phyloP scores from a whole-genome alignment of 805 yeast species.

The Saccharomycopsis sp. region DNA sequence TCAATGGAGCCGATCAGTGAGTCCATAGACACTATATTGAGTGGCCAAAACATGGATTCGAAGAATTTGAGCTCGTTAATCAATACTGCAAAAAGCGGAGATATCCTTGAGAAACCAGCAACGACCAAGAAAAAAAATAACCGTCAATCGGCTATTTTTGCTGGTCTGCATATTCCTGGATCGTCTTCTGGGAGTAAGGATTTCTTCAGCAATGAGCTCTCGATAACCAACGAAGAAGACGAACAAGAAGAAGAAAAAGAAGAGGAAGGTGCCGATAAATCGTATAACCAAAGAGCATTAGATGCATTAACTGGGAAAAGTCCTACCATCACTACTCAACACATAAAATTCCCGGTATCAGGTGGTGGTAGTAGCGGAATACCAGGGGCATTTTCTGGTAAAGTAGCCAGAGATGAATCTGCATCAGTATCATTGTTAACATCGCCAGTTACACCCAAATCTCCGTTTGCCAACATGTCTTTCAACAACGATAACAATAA shows the following conservation, averaged over 20 bases:
- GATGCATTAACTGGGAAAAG: conserved; percentile 13
- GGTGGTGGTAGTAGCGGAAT: background rate
- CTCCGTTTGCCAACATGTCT: conserved; percentile 12
- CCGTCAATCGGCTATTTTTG: conserved; percentile 4
- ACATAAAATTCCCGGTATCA: background rate
- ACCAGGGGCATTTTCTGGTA: background rate
- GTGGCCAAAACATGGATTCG: background rate
- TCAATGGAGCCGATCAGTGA: conserved; percentile 1
- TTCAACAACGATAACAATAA: conserved; percentile 4
- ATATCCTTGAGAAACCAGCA: background rate
- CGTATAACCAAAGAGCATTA: conserved; percentile 14
- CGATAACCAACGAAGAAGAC: background rate
- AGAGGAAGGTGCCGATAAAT: background rate
- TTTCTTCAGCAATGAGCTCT: background rate
- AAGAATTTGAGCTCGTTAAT: background rate
- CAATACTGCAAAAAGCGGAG: background rate
- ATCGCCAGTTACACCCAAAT: conserved; percentile 21
- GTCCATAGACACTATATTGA: background rate
- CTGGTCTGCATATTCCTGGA: background rate
- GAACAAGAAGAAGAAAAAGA: background rate
- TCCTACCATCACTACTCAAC: background rate
- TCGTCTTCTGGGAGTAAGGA: background rate
- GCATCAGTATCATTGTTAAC: conserved; percentile 10
- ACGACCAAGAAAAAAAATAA: background rate
- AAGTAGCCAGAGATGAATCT: background rate